phyloP scores from a whole-genome alignment of 106 monocot genomes.

The Hemerocallis citrina region DNA sequence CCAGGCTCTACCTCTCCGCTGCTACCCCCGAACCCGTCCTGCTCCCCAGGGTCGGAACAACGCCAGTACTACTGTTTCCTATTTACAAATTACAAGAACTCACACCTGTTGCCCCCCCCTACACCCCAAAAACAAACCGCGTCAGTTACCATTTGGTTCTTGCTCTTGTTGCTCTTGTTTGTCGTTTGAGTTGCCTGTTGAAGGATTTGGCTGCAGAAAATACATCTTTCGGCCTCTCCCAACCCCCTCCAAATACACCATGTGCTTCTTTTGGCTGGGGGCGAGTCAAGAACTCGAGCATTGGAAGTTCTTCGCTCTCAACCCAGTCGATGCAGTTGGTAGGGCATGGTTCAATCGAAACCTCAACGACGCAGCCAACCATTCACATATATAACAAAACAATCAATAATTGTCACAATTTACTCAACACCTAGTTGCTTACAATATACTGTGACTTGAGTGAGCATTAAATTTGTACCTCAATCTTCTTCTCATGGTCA shows the following conservation, averaged over 20 bases:
- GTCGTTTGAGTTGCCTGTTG: constrained; percentile 17
- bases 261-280: constrained; percentile 34
- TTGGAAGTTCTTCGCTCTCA: constrained; percentile 19
- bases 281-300: constrained; percentile 26
- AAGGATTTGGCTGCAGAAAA: constrained; percentile 22
- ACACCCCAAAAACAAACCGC: too few species aligned
- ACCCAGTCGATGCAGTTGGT: constrained; percentile 45
- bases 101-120: too few species aligned
- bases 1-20: too few species aligned
- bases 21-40: too few species aligned
- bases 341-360: constrained; percentile 38
- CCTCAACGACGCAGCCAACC: not conserved
- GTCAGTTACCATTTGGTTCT: not conserved
- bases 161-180: constrained; percentile 10
- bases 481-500: constrained; percentile 20
- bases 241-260: constrained; percentile 37
- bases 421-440: not conserved
- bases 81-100: too few species aligned
- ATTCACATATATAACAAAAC: too few species aligned
- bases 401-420: not conserved
- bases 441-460: too few species aligned
- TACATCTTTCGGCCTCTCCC: constrained; percentile 31
- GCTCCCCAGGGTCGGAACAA: too few species aligned
- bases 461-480: constrained; percentile 14
- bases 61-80: too few species aligned